A percentile compares a stretch with the other conserved stretches of the same genome.
Conservation (phyloP, 108 stramenopile genomes). For the Halocafeteria seosinensis region DNA sequence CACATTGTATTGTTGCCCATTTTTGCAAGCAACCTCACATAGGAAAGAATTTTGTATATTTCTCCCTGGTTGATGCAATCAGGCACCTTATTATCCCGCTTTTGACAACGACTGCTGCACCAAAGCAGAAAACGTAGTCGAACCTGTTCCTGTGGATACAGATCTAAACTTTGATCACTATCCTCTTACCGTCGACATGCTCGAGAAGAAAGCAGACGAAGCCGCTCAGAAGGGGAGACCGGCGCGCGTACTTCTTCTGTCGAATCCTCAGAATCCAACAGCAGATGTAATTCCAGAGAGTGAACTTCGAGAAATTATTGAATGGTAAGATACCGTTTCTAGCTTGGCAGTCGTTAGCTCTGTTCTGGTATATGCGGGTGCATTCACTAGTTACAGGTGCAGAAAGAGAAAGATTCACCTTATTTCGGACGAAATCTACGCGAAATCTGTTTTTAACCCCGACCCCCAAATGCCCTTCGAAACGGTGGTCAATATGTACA, state of each 20-base stretch:
- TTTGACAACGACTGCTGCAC: background rate
- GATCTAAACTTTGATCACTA: background rate
- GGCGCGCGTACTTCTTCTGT: background rate
- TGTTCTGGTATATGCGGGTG: too few species aligned
- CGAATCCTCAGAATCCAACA: background rate
- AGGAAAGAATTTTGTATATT: too few species aligned
- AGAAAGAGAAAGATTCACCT: conserved; percentile 2
- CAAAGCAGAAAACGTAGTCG: background rate
- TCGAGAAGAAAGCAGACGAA: background rate
- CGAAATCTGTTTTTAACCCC: background rate
- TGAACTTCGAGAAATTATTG: background rate
- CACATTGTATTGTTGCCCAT: too few species aligned
- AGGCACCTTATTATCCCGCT: background rate
- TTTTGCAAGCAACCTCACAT: too few species aligned
- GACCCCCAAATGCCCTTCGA: background rate
- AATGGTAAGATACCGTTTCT: too few species aligned
- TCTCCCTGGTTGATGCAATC: too few species aligned
- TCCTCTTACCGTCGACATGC: background rate
- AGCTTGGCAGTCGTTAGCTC: too few species aligned
- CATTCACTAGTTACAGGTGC: too few species aligned
- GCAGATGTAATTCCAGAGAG: background rate
- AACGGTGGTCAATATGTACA: background rate
- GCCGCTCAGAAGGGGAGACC: background rate
- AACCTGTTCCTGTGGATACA: background rate
- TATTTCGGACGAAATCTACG: conserved; percentile 14